Evolutionary conservation across 345 rosid genomes (phyloP), one percentile per base, ranked within the genome.

Genomic region (Eucalyptus virginea): DNA sequence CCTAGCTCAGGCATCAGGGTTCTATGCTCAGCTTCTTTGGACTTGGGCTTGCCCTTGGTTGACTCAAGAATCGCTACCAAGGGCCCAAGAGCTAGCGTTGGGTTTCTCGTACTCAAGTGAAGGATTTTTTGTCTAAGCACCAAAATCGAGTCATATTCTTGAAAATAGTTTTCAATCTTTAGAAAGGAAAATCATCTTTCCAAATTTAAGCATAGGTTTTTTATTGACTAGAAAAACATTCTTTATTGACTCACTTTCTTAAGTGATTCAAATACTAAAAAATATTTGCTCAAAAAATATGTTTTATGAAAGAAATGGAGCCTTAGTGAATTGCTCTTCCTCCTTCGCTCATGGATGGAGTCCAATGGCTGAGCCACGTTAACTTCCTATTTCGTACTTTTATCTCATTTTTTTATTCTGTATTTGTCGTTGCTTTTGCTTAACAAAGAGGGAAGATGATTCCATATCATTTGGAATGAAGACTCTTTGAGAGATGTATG

Each of bases 111-210:
- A 24, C 62, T 24, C 62, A 56, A 56, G 6, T 56, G 28, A 56
- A 9, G 28, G 6, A 56, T 24, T 56, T 56, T 56, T 56, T 10
- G 30, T 23, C 6, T 9, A 9, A 10, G 28, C 0, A 3, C 30
- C 3, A 0, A 23, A 56, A 10, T 9, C 1, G 1, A 24, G 6
- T 56, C 62, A 56, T 56, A 24, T 56, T 56, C 13, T 23, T 2
- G 12, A 23, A 56, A 56, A 56, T 23, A 23, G 13, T 9, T 56
- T 56, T 56, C 62, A 56, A 23, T 56, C 12, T 56, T 56, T 24
- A 9, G 28, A 56, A 56, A 24, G 11, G 12, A 24, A 56, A 24
- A 56, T 56, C 28, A 9, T 9, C 2, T 56, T 24, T 56, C 12
- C 13, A 56, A 23, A 56, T 56, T 56, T 9, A 56, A 56, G 62